Percentiles rank a stretch among this genome's conserved stretches.
Evolutionary conservation across 192 early-diverging fungal species (phyloP).

Genomic region (Coemansia sp.): DNA sequence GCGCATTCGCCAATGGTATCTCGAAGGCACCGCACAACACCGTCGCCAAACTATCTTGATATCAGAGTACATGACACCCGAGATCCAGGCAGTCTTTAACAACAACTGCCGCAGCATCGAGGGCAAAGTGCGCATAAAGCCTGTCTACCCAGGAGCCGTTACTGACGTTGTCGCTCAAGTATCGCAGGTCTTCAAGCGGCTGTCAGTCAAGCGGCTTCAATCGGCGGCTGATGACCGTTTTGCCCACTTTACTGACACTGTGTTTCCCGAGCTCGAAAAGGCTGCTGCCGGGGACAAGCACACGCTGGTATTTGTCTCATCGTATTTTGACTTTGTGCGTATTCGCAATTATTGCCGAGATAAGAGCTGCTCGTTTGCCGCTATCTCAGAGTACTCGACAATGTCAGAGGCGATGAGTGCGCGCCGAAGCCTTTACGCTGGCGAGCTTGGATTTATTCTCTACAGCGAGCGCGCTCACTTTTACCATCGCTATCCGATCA

Average conservation of each 20-base stretch:
- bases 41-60: constrained; percentile 90
- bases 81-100: constrained; percentile 89
- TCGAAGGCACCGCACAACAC: constrained; percentile 85
- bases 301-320: constrained; percentile 83
- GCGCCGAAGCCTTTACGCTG: constrained; percentile 79
- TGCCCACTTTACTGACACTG: constrained; percentile 78
- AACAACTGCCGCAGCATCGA: constrained; percentile 61
- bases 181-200: constrained; percentile 82
- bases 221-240: constrained; percentile 82
- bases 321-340: constrained; percentile 97
- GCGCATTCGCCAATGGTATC: constrained; percentile 79
- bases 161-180: constrained; percentile 79
- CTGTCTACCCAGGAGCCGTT: constrained; percentile 68
- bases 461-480: constrained; percentile 98
- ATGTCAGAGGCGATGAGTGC: constrained; percentile 75
- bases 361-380: constrained; percentile 72
- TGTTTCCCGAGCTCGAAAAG: constrained; percentile 57
- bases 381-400: constrained; percentile 93
- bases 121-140: constrained; percentile 76
- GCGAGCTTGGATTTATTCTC: constrained; percentile 76
- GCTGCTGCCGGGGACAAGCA: constrained; percentile 61
- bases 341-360: constrained; percentile 87
- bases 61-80: constrained; percentile 81
- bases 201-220: constrained; percentile 63
- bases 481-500: constrained; percentile 85